Evolutionary conservation across 148 eudicot genomes (phyloP).

Genomic region (Cornus suecica): DNA sequence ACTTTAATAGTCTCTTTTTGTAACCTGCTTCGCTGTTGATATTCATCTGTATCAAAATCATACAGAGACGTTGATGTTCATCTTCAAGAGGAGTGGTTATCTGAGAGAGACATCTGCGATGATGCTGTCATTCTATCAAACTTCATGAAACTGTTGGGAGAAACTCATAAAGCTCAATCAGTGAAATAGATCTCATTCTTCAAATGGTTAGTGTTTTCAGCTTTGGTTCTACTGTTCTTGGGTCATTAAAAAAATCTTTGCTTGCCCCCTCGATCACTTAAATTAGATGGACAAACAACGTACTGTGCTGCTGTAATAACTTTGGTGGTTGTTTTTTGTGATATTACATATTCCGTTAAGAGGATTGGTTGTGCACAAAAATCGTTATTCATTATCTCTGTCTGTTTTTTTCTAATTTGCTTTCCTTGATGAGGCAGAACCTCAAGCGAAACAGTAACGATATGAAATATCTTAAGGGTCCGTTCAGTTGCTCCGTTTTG

Average conservation of each 20-base stretch:
- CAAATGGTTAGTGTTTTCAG: slow-evolving; percentile 5
- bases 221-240: not conserved
- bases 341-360: too few species aligned
- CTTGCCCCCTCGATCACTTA: not conserved
- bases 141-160: slow-evolving; percentile 31
- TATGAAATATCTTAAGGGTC: too few species aligned
- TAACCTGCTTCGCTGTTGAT: not conserved
- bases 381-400: too few species aligned
- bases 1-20: not conserved
- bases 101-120: slow-evolving; percentile 52
- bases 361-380: too few species aligned
- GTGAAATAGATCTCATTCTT: slow-evolving; percentile 17
- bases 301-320: not conserved
- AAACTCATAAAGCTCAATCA: slow-evolving; percentile 17
- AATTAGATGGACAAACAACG: slow-evolving; percentile 1
- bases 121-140: slow-evolving; percentile 44
- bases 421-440: too few species aligned
- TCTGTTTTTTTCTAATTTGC: too few species aligned
- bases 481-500: too few species aligned
- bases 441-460: too few species aligned
- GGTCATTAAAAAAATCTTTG: not conserved
- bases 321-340: too few species aligned
- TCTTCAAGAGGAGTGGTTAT: slow-evolving; percentile 77
- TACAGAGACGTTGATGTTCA: slow-evolving; percentile 64
- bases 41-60: not conserved